Percentiles rank a stretch among this genome's conserved stretches.
Conservation (phyloP, 2,329 filamentous ascomycete species). For the Zalaria obscura region DNA sequence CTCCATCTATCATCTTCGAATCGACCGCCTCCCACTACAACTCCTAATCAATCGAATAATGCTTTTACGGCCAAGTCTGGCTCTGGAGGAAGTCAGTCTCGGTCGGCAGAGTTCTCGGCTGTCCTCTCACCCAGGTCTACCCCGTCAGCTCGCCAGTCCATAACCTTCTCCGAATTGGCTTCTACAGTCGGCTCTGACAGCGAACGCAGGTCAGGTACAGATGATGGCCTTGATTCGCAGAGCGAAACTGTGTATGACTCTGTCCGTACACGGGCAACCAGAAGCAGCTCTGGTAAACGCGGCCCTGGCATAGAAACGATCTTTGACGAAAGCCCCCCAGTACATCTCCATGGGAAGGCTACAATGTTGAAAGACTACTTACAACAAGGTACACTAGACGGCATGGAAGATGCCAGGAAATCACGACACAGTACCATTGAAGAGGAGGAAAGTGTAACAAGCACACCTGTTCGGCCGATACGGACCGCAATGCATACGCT, state of each 20-base stretch:
- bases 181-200: constrained; percentile 59
- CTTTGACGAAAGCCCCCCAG: constrained; percentile 55
- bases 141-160: constrained; percentile 26
- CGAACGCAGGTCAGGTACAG: constrained; percentile 54
- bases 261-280: constrained; percentile 54
- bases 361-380: constrained; percentile 31
- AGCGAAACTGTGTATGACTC: constrained; percentile 70
- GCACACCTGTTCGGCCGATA: constrained; percentile 31
- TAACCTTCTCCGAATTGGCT: constrained; percentile 42
- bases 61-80: too few species aligned
- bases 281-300: constrained; percentile 50
- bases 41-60: too few species aligned
- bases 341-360: constrained; percentile 14
- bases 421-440: constrained; percentile 31
- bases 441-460: constrained; percentile 33
- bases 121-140: constrained; percentile 3
- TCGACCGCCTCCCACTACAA: too few species aligned
- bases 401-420: constrained; percentile 18
- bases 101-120: neutral
- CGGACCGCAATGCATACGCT: constrained; percentile 6
- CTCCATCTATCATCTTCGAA: too few species aligned
- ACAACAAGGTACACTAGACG: constrained; percentile 29
- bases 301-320: constrained; percentile 62
- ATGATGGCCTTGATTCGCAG: constrained; percentile 65
- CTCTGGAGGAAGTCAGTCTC: too few species aligned